Base-by-base conservation (phyloP, 345 rosid genomes). In the Acer yangbiense region DNA sequence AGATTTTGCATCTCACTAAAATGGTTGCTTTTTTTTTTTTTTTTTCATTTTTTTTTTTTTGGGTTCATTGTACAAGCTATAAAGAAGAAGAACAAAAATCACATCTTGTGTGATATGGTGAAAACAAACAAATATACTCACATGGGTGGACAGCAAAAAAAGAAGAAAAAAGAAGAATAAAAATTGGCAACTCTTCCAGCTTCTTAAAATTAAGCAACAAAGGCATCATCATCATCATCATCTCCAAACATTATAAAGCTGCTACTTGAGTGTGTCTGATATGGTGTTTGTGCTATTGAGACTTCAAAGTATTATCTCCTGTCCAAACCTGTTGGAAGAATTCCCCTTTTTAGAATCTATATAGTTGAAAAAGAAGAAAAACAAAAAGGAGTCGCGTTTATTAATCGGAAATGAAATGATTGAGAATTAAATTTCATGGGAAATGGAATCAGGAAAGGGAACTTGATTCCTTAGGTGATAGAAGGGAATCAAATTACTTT, bases 51-150 rank as follows among this genome's bases (percentile, higher is more conserved):
- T 0, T 9, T 52, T 0, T 9, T 50, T 4, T 54, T 18, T 35
- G 39, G 39, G 39, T 39, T 67, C 16, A 41, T 13, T 67, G 55
- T 76, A 76, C 72, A 75, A 65, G 54, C 60, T 75, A 62, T 35
- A 11, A 5, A 35, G 39, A 35, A 29, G 39, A 35, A 39, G 35
- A 65, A 55, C 9, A 16, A 54, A 54, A 76, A 76, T 76, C 57
- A 62, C 72, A 76, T 20, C 61, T 76, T 41, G 72, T 35, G 72
- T 21, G 55, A 60, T 35, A 35, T 66, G 65, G 23, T 52, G n/a
- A 75, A 64, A 20, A 66, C 66, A 67, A 76, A 75, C 78, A 75
- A 75, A 66, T 39, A 66, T 73, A 65, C 65, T 66, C 72, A 66
- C 78, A 21, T 54, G 65, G 9, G 65, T 25, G 43, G 35, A 65